Percentiles rank a stretch among this genome's conserved stretches.
Conservation (phyloP, 1,284 basidiomycete species). For the Trichosporon coremiiforme region DNA sequence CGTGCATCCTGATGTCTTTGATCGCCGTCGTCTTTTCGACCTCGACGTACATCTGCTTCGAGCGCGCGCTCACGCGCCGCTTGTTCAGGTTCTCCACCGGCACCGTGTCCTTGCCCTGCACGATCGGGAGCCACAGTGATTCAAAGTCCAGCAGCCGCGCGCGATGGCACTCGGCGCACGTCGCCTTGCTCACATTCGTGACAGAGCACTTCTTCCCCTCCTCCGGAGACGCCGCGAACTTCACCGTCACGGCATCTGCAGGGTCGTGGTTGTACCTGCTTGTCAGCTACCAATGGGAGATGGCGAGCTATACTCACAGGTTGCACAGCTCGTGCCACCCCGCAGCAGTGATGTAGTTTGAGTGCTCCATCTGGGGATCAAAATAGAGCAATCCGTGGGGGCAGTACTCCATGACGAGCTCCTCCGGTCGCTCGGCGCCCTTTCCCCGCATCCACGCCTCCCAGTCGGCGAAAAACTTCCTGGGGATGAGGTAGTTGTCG, state of each 20-base stretch:
- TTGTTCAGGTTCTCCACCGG: constrained; percentile 18
- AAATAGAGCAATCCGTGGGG: constrained; percentile 44
- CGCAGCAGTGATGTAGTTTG: constrained; percentile 27
- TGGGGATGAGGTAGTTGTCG: constrained; percentile 40
- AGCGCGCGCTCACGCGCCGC: neutral
- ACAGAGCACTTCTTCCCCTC: constrained; percentile 20
- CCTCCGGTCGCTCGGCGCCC: constrained; percentile 21
- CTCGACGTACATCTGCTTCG: constrained; percentile 24
- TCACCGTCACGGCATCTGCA: constrained; percentile 29
- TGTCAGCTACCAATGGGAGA: neutral
- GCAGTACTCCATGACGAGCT: constrained; percentile 36
- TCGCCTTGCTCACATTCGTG: constrained; percentile 15
- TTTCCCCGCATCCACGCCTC: constrained; percentile 26
- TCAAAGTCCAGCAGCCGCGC: constrained; percentile 32
- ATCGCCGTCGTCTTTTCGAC: constrained; percentile 39
- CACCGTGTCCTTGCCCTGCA: constrained; percentile 18
- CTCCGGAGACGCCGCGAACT: constrained; percentile 22
- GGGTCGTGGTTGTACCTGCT: constrained; percentile 34
- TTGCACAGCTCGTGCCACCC: constrained; percentile 39
- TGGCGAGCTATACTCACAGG: constrained; percentile 33
- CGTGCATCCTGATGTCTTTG: constrained; percentile 41
- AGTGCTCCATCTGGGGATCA: constrained; percentile 40
- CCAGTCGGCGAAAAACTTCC: constrained; percentile 35
- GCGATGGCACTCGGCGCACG: constrained; percentile 28
- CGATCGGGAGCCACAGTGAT: constrained; percentile 30